A percentile compares a stretch with the other conserved stretches of the same genome.
phyloP scores from a whole-genome alignment of 1,284 basidiomycete species.

The Trichosporon sp. region DNA sequence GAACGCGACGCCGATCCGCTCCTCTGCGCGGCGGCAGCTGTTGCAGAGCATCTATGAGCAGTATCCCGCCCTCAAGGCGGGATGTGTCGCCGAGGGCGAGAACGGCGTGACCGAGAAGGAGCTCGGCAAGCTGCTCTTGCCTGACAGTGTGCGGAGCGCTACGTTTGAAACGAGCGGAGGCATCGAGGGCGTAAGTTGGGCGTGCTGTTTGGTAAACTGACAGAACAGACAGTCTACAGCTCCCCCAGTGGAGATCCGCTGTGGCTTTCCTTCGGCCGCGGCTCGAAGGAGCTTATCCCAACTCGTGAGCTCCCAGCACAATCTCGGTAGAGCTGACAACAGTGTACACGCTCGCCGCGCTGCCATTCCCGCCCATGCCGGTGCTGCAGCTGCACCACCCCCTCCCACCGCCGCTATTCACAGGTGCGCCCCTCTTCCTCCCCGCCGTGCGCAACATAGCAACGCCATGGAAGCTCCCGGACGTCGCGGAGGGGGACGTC shows the following conservation, averaged over 20 bases:
- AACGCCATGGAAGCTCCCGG: constrained; percentile 47
- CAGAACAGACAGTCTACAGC: constrained; percentile 60
- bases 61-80: constrained; percentile 38
- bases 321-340: constrained; percentile 38
- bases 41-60: constrained; percentile 42
- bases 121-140: constrained; percentile 47
- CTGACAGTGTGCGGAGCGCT: constrained; percentile 48
- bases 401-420: constrained; percentile 53
- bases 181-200: constrained; percentile 47
- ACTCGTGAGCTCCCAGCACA: constrained; percentile 59
- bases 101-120: constrained; percentile 41
- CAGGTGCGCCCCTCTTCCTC: constrained; percentile 60
- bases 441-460: constrained; percentile 50
- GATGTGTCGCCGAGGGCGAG: constrained; percentile 19
- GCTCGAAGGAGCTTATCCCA: constrained; percentile 65
- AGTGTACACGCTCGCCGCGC: constrained; percentile 44
- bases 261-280: constrained; percentile 72
- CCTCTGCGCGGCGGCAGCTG: constrained; percentile 52
- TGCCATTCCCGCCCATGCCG: constrained; percentile 39
- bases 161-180: constrained; percentile 52
- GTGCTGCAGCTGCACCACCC: constrained; percentile 51
- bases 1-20: constrained; percentile 54
- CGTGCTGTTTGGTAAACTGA: constrained; percentile 10
- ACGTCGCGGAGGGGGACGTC: constrained; percentile 44
- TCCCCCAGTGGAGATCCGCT: constrained; percentile 72